phyloP scores from a whole-genome alignment of 2,329 filamentous ascomycete genomes.

The Fonsecaea erecta region DNA sequence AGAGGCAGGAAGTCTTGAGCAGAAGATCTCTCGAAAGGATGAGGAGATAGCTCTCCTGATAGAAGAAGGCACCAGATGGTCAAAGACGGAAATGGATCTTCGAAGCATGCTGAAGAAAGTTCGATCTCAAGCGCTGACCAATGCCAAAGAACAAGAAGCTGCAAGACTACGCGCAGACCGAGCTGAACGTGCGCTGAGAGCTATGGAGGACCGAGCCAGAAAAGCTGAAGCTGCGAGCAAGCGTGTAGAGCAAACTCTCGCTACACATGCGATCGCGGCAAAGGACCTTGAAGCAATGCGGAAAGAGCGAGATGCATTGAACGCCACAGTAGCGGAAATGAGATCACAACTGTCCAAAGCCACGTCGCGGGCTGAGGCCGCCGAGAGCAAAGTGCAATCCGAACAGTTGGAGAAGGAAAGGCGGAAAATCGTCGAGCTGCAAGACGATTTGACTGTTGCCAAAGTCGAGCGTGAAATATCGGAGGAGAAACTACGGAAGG shows the following conservation, averaged over 20 bases:
- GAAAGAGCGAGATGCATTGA: constrained; percentile 66
- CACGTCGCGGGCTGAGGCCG: constrained; percentile 67
- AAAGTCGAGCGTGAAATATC: constrained; percentile 78
- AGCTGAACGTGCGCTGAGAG: constrained; percentile 60
- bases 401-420: constrained; percentile 71
- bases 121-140: constrained; percentile 57
- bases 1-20: constrained; percentile 69
- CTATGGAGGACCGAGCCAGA: constrained; percentile 61
- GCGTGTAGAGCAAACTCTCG: constrained; percentile 60
- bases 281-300: constrained; percentile 66
- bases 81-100: constrained; percentile 83
- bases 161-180: constrained; percentile 61
- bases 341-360: constrained; percentile 72
- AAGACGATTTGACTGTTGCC: constrained; percentile 66
- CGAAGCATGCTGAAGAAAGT: constrained; percentile 82
- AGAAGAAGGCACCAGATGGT: constrained; percentile 88
- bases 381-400: constrained; percentile 68
- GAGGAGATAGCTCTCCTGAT: constrained; percentile 86
- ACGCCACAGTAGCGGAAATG: constrained; percentile 68
- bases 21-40: constrained; percentile 85
- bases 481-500: constrained; percentile 70
- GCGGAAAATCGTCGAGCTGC: constrained; percentile 58
- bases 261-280: constrained; percentile 56
- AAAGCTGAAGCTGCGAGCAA: constrained; percentile 64
- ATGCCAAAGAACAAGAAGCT: constrained; percentile 56